A percentile compares a stretch with the other conserved stretches of the same genome.
phyloP scores from a whole-genome alignment of 2,329 filamentous ascomycete genomes.

The Pseudogymnoascus sp. region DNA sequence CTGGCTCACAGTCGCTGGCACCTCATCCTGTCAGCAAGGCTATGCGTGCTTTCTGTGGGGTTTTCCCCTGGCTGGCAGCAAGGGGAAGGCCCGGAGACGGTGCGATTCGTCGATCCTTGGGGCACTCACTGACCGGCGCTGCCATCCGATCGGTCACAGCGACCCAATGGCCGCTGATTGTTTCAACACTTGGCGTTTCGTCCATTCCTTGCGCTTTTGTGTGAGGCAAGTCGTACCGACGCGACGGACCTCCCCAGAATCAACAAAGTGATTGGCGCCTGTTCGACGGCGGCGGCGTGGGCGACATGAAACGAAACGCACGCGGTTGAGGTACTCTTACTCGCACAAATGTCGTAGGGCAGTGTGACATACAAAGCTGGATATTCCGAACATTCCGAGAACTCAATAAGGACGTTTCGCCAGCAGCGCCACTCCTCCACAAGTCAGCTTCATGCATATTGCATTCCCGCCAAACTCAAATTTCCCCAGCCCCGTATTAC shows the following conservation, averaged over 20 bases:
- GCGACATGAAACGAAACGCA: slow-evolving; percentile 2
- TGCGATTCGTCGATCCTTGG: background rate
- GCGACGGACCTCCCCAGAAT: background rate
- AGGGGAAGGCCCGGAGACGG: background rate
- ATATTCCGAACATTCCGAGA: background rate
- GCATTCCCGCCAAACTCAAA: background rate
- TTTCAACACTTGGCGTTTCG: slow-evolving; percentile 7
- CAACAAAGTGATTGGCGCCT: background rate
- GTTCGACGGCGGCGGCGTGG: background rate
- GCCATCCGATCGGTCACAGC: background rate
- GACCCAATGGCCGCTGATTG: background rate
- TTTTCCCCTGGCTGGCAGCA: background rate
- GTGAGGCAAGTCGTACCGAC: background rate
- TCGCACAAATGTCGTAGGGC: background rate
- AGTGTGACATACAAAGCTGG: background rate
- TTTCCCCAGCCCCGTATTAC: background rate
- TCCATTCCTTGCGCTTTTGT: background rate
- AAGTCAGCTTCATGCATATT: slow-evolving; percentile 3
- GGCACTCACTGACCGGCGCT: background rate
- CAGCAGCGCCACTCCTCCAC: background rate
- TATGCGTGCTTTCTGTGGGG: background rate
- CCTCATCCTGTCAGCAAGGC: background rate
- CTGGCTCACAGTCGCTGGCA: background rate
- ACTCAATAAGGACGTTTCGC: background rate
- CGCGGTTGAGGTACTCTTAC: background rate